These are phyloP conservation scores for Termitomyces sp. DNA, from an alignment of 1,284 basidiomycete species.

Conservation along the genomic window DNA sequence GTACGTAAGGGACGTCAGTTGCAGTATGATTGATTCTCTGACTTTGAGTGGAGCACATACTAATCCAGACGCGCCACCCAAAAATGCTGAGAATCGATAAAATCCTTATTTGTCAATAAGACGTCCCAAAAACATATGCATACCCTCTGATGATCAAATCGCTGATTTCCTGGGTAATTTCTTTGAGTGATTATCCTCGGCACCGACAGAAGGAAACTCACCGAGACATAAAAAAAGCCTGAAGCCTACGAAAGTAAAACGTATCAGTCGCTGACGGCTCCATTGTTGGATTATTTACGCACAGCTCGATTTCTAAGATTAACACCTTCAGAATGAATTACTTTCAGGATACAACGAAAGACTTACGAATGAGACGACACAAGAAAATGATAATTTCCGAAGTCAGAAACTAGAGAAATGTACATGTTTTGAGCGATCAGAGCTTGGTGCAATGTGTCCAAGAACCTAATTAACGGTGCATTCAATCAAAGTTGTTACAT, in stretches of 20 bases:
- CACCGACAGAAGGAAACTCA: background rate
- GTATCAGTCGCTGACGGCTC: background rate
- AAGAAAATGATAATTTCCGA: background rate
- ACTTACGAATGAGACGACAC: background rate
- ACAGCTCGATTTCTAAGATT: background rate
- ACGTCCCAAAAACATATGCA: background rate
- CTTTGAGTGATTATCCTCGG: background rate
- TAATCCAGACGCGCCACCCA: background rate
- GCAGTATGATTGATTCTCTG: too few species aligned
- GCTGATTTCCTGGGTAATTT: background rate
- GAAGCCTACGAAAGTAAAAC: background rate
- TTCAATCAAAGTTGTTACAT: background rate
- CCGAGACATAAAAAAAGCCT: background rate
- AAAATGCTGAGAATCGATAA: background rate
- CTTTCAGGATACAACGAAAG: background rate
- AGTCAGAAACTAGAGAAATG: background rate
- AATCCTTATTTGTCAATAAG: background rate
- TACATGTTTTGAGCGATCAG: background rate
- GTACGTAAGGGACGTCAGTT: background rate
- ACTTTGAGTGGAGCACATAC: background rate
- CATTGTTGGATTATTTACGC: background rate
- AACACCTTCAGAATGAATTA: too few species aligned
- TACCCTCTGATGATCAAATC: background rate
- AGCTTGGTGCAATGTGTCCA: background rate
- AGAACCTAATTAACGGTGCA: background rate